phyloP scores from a whole-genome alignment of 352 stramenopile genomes.

The Phytopythium cucurbitacearum region DNA sequence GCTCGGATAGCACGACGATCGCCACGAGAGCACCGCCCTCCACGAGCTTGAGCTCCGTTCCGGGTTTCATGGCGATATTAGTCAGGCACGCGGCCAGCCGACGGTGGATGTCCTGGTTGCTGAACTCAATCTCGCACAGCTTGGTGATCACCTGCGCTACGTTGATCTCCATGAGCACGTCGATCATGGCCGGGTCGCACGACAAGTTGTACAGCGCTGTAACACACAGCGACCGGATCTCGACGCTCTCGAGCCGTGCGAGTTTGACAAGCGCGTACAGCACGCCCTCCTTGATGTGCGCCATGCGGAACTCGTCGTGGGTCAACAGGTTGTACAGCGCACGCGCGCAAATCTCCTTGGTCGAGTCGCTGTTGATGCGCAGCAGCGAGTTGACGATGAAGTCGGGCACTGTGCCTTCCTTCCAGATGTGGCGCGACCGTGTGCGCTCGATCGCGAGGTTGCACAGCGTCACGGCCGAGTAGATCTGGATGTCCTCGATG shows the following conservation, averaged over 20 bases:
- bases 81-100: slow-evolving; percentile 70
- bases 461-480: slow-evolving; percentile 83
- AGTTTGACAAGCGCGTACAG: slow-evolving; percentile 88
- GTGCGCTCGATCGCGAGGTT: slow-evolving; percentile 75
- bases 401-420: slow-evolving; percentile 81
- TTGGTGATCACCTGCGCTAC: slow-evolving; percentile 83
- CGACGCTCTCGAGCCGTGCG: slow-evolving; percentile 71
- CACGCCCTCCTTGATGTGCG: slow-evolving; percentile 84
- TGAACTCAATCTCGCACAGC: slow-evolving; percentile 84
- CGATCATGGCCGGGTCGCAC: slow-evolving; percentile 61
- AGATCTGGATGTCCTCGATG: slow-evolving; percentile 86
- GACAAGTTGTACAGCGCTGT: slow-evolving; percentile 83
- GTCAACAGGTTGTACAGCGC: slow-evolving; percentile 86
- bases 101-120: slow-evolving; percentile 70
- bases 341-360: slow-evolving; percentile 84
- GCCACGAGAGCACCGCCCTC: slow-evolving; percentile 62
- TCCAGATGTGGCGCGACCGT: slow-evolving; percentile 72
- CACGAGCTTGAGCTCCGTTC: slow-evolving; percentile 55
- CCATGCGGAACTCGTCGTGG: slow-evolving; percentile 71
- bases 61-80: slow-evolving; percentile 61
- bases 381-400: slow-evolving; percentile 89
- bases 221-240: slow-evolving; percentile 78
- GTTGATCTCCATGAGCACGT: slow-evolving; percentile 82
- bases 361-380: slow-evolving; percentile 86
- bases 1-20: slow-evolving; percentile 63